Evolutionary conservation across 192 early-diverging fungal genomes (phyloP), one percentile per base, ranked within the genome.

Genomic region (Cladochytrium replicatum): DNA sequence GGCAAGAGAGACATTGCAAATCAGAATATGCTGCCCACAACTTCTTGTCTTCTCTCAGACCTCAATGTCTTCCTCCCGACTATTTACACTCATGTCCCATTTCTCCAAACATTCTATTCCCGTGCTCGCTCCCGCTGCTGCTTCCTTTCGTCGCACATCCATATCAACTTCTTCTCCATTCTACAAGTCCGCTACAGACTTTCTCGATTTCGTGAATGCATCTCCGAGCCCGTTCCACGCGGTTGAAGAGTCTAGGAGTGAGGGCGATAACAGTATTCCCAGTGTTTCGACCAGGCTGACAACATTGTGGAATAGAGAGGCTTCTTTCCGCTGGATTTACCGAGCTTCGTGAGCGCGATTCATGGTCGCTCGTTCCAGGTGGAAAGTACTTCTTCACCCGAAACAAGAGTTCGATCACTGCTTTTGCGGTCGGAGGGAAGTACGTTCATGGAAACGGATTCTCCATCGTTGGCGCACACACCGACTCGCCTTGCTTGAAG

Each of bases 381-480:
- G 91, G 93, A 39, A 85, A 87, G 42, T 99, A 99, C 77, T 99
- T 84, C 52, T 97, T 96, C 59, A 99, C 93, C 19, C 80, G 96
- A 52, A 98, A 98, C 69, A 77, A 74, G 32, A 83, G 78, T 8
- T 74, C 86, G 5, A 70, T 96, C 24, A 78, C 94, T 43, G 91
- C 93, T 2, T 98, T 98, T 77, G 85, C 84, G 9, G 84, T 98
- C 26, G 95, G 95, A 49, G 87, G 89, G 48, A 72, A 84, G 57
- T 91, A 85, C 31, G 43, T 47, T 7, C 52, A 45, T 37, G 64
- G 64, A 8, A 88, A 89, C 45, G 91, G 92, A 6, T 79, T 94
- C 49, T 81, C 87, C 17, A 86, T 93, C 29, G 74, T 96, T 37
- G 96, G 86, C 28, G 93, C 96, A 2, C 96, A 99, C 63, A 92